These are phyloP conservation scores for Pelargonium citronellum DNA, from an alignment of 441 rosid genomes.

Conservation along the genomic window DNA sequence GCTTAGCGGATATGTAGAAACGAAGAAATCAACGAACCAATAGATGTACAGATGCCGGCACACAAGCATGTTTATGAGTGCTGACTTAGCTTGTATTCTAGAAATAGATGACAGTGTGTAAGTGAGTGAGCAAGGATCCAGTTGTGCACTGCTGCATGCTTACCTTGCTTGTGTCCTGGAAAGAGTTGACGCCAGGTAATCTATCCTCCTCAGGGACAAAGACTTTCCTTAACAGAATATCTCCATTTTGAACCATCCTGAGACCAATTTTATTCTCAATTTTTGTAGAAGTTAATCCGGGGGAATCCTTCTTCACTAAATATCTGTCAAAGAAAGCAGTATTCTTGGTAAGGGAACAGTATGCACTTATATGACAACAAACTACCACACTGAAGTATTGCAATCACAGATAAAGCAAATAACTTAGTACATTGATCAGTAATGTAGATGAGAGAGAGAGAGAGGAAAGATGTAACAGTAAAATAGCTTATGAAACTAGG, in stretches of 20 bases:
- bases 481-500: background rate
- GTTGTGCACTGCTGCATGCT: background rate
- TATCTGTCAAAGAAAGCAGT: slow-evolving; percentile 43
- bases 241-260: slow-evolving; percentile 94
- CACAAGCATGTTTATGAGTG: background rate
- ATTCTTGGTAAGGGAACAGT: slow-evolving; percentile 6
- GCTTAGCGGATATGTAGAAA: background rate
- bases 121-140: slow-evolving; percentile 3
- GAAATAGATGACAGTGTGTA: background rate
- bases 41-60: background rate
- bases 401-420: slow-evolving; percentile 3
- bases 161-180: slow-evolving; percentile 89
- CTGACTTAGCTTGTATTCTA: background rate
- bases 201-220: slow-evolving; percentile 88
- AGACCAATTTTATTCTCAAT: slow-evolving; percentile 88
- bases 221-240: slow-evolving; percentile 62
- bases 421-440: background rate
- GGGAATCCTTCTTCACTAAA: slow-evolving; percentile 75
- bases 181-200: slow-evolving; percentile 82
- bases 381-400: background rate
- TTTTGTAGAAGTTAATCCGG: slow-evolving; percentile 75
- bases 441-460: background rate
- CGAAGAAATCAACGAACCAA: background rate
- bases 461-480: background rate
- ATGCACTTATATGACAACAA: slow-evolving; percentile 7